Percentiles rank a stretch among this genome's conserved stretches.
These are phyloP conservation scores for Picochlorum costavermella DNA, from an alignment of 139 green algal species.

Conservation along the genomic window DNA sequence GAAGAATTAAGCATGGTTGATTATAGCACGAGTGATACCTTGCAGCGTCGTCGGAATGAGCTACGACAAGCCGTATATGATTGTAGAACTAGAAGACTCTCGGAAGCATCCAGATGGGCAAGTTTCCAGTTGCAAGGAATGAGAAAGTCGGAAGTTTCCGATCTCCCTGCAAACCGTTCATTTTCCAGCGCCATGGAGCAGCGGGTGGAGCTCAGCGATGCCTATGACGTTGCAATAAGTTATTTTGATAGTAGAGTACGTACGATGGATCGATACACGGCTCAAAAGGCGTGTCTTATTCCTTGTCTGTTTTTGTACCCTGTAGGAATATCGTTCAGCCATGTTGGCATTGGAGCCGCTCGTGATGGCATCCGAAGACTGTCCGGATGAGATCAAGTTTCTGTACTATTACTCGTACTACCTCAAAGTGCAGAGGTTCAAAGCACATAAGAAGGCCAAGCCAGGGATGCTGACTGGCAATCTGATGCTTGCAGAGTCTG, in stretches of 20 bases:
- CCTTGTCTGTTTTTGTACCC: too few relatives aligned
- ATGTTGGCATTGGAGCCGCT: too few relatives aligned
- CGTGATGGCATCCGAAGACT: too few relatives aligned
- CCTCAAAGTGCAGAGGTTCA: slow-evolving; percentile 75
- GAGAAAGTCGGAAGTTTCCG: slow-evolving; percentile 8
- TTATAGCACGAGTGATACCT: neutral
- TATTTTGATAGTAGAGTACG: slow-evolving; percentile 62
- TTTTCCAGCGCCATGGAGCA: slow-evolving; percentile 12
- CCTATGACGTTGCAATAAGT: slow-evolving; percentile 45
- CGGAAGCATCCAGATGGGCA: slow-evolving; percentile 56
- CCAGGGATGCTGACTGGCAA: neutral
- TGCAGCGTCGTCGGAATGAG: slow-evolving; percentile 21
- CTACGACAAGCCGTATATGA: slow-evolving; percentile 42
- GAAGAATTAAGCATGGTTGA: too few relatives aligned
- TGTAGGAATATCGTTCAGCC: too few relatives aligned
- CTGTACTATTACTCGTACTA: slow-evolving; percentile 71
- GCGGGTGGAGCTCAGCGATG: slow-evolving; percentile 18
- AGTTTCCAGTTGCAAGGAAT: slow-evolving; percentile 59
- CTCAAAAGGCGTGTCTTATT: too few relatives aligned
- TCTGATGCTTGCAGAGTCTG: neutral
- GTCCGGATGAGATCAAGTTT: slow-evolving; percentile 36
- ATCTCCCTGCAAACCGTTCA: neutral
- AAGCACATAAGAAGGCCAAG: slow-evolving; percentile 20
- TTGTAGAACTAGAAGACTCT: slow-evolving; percentile 39
- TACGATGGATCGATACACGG: neutral